Conservation (phyloP, 2,329 filamentous ascomycete species). For the Metarhizium sp. region DNA sequence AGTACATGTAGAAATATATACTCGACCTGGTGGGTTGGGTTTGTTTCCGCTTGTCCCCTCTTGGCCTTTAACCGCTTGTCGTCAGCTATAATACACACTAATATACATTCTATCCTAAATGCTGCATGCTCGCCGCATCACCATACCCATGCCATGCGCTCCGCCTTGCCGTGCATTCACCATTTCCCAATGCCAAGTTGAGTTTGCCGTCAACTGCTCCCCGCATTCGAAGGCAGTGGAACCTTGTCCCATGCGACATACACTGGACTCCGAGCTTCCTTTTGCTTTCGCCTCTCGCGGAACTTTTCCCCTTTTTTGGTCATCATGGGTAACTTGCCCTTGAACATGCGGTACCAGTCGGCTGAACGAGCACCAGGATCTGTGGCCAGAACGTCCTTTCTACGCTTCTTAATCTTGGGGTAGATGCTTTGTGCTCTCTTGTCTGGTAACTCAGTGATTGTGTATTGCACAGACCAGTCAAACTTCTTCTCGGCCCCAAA, state of each 20-base stretch:
- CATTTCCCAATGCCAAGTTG: neutral
- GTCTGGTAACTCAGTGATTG: constrained; percentile 51
- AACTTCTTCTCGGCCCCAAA: constrained; percentile 22
- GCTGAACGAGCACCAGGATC: constrained; percentile 31
- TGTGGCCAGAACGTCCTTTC: constrained; percentile 35
- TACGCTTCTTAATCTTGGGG: constrained; percentile 42
- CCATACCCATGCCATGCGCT: neutral
- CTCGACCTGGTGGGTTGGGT: neutral
- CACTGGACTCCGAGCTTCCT: constrained; percentile 37
- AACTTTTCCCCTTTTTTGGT: constrained; percentile 48
- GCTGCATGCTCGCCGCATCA: neutral
- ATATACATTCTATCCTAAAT: neutral
- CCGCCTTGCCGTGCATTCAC: constrained; percentile 1
- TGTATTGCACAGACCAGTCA: constrained; percentile 72
- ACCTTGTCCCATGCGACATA: constrained; percentile 36
- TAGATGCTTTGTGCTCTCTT: constrained; percentile 44
- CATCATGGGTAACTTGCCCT: constrained; percentile 26
- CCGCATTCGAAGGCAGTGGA: constrained; percentile 12
- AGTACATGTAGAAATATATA: neutral
- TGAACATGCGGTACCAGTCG: constrained; percentile 38
- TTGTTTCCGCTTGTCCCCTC: neutral
- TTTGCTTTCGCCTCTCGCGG: constrained; percentile 43
- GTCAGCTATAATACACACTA: constrained; percentile 1
- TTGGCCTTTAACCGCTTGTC: neutral
- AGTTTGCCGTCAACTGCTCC: neutral